phyloP scores from a whole-genome alignment of 148 eudicot genomes.

The Bassia scoparia region DNA sequence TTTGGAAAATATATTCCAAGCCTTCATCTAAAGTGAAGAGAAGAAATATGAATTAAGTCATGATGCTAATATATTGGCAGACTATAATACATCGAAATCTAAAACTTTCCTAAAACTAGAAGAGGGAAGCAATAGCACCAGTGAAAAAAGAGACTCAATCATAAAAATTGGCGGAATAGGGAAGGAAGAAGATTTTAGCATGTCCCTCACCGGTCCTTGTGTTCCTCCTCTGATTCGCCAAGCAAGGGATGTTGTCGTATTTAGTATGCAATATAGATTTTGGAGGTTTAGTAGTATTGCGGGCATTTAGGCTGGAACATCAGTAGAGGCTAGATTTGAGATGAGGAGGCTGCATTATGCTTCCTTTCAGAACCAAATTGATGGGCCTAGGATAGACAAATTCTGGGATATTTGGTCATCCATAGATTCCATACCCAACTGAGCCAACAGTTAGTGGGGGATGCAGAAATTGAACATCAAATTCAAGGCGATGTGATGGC shows the following conservation, averaged over 20 bases:
- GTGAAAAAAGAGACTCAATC: background rate
- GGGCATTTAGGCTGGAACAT: too few relatives aligned
- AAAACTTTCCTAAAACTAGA: too few relatives aligned
- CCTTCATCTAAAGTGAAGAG: too few relatives aligned
- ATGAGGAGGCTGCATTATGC: too few relatives aligned
- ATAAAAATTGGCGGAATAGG: background rate
- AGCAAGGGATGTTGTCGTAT: background rate
- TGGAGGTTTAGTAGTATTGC: too few relatives aligned
- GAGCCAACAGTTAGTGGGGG: background rate
- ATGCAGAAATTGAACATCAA: background rate
- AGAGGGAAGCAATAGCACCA: background rate
- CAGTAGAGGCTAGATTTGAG: too few relatives aligned
- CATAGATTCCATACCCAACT: background rate
- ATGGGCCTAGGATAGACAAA: background rate
- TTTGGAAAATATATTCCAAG: too few relatives aligned
- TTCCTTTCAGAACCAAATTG: too few relatives aligned
- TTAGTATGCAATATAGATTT: background rate
- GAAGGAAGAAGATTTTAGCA: background rate
- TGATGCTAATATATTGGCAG: too few relatives aligned
- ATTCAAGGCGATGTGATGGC: background rate
- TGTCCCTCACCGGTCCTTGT: background rate
- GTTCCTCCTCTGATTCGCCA: background rate
- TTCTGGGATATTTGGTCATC: background rate
- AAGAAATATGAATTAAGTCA: too few relatives aligned
- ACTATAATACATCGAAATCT: too few relatives aligned